phyloP scores from a whole-genome alignment of 2,329 filamentous ascomycete species.

The Didymella arachidicola region DNA sequence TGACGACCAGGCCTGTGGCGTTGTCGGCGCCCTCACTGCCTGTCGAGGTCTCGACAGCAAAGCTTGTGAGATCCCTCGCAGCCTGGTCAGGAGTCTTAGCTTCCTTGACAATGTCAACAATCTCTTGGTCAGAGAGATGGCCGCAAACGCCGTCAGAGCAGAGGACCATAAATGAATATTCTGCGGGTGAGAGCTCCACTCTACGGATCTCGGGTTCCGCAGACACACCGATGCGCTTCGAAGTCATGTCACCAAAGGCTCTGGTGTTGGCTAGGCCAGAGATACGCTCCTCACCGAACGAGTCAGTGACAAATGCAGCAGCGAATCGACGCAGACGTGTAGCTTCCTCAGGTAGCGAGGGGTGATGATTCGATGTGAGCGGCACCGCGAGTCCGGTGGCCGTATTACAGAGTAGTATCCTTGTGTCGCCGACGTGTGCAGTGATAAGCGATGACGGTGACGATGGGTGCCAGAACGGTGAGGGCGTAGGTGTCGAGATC shows the following conservation, averaged over 20 bases:
- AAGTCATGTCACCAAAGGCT: conserved; percentile 89
- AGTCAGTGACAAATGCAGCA: conserved; percentile 88
- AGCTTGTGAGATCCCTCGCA: conserved; percentile 78
- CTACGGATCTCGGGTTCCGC: conserved; percentile 90
- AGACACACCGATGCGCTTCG: conserved; percentile 90
- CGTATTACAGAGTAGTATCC: conserved; percentile 88
- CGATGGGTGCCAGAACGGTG: conserved; percentile 93
- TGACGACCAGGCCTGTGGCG: conserved; percentile 68
- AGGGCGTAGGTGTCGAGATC: conserved; percentile 89
- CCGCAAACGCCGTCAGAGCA: conserved; percentile 90
- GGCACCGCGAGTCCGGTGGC: conserved; percentile 80
- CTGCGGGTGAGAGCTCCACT: conserved; percentile 79
- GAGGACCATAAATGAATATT: conserved; percentile 89
- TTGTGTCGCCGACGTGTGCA: conserved; percentile 92
- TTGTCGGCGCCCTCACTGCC: conserved; percentile 64
- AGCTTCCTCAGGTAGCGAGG: conserved; percentile 83
- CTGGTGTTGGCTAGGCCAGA: conserved; percentile 92
- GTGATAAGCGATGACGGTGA: conserved; percentile 83
- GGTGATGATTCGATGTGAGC: conserved; percentile 90
- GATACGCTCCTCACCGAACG: conserved; percentile 96
- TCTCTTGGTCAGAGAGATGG: conserved; percentile 88
- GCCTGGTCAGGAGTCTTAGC: conserved; percentile 89
- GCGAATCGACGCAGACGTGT: conserved; percentile 85
- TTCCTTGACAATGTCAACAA: conserved; percentile 95
- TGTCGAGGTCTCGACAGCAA: conserved; percentile 81